Evolutionary conservation across 2,329 filamentous ascomycete species (phyloP), one percentile per base, ranked within the genome.

Genomic region (Aspergillus intermedius): DNA sequence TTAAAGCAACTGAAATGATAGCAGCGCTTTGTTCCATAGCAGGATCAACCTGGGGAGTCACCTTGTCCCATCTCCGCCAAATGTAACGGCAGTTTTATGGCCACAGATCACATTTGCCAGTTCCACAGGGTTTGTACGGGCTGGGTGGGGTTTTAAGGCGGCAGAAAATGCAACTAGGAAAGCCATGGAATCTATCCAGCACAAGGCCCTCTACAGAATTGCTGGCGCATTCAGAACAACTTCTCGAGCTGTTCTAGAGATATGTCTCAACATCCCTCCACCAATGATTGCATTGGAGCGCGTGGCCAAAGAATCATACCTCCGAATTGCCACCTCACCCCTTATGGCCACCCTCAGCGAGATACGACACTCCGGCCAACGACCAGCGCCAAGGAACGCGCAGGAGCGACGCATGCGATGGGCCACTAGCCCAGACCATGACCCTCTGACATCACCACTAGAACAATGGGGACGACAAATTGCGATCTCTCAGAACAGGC

Each of bases 31-130:
- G 4, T 15, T 40, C 15, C 5, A 43, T 49, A 3, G 39, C 23
- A 23, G 34, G 44, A 7, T 46, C 34, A 28, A 46, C 34, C 0
- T 46, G 21, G 34, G 19, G 44, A 10, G n/a, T 37, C 17, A 15
- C 19, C 12, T 13, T 41, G 8, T 5, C 23, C 4, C 5, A 39
- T 8, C 32, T 45, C 13, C 22, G 56, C 43, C 49, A 54, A 32
- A 53, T 63, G n/a, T 63, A 64, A 50, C 51, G 15, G 57, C 54
- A n/a, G 57, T 63, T 19, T 50, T 59, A 3, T 39, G 61, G 9
- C 57, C 54, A 3, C 51, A 62, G 37, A 62, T 65, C 46, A 49
- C 61, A 9, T 65, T 60, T 42, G 54, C 50, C 2, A 63, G 52
- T 45, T 66, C 59, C 5, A 55, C 55, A 32, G 63, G 60, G 61